Base-by-base conservation (phyloP, 169 alveolate species). In the Plasmodium vivax region DNA sequence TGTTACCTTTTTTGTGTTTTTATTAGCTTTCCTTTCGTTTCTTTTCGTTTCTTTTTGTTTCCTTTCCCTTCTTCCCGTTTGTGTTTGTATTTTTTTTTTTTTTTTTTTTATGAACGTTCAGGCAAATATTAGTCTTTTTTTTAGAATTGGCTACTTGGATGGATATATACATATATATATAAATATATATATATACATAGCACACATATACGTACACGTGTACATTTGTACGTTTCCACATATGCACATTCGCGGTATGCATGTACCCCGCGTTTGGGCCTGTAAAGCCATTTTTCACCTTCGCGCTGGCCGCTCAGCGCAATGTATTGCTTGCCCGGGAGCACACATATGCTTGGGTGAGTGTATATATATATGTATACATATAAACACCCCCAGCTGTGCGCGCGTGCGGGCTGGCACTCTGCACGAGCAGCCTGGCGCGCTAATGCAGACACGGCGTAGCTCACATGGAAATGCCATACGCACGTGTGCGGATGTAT, bases 91-190 rank as follows among this genome's bases (percentile, higher is more conserved):
- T n/a, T 85, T n/a, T n/a, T n/a, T n/a, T n/a, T 74, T 74, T 82
- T 83, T 45, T 85, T 74, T 85, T 74, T 85, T 73, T 47, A 85
- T 85, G 84, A 85, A 85, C 79, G 45, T 84, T 84, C 51, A 84
- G 92, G 92, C 34, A 71, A 85, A 47, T 45, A 16, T 51, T 85
- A 73, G 62, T 73, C 47, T 14, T 62, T 84, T 82, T 85, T 85
- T 73, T 82, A 62, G 34, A 74, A 74, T 74, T 34, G 51, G 27
- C 58, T 62, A 74, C 51, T 68, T 27, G 10, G 32, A 14, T 43
- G 14, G 58, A 12, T 47, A 36, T 36, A 3, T n/a, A n/a, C n/a
- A n/a, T n/a, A n/a, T n/a, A n/a, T n/a, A n/a, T n/a, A n/a, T n/a
- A n/a, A n/a, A n/a, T n/a, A 12, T 47, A 36, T 36, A 7, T 41